These are phyloP conservation scores for Acer saccharum DNA, from an alignment of 345 rosid species.

Conservation along the genomic window DNA sequence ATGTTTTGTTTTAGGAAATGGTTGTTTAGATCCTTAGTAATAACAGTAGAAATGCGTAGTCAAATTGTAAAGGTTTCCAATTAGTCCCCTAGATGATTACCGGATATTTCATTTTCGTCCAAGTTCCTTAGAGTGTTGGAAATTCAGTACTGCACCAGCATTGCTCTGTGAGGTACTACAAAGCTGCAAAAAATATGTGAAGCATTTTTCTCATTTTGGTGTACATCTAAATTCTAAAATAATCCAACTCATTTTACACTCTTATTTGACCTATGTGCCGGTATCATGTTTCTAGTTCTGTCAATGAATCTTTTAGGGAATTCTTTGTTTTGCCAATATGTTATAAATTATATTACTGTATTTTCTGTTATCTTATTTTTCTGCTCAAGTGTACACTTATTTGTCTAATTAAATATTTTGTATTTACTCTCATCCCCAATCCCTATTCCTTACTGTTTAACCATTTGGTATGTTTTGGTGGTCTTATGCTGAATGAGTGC, in stretches of 20 bases:
- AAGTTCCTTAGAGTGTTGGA: background rate
- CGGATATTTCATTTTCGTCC: background rate
- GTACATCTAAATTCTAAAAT: background rate
- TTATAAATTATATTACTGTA: background rate
- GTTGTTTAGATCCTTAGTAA: background rate
- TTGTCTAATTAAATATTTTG: too few species aligned
- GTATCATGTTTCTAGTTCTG: background rate
- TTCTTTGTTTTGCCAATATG: background rate
- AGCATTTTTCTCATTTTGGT: background rate
- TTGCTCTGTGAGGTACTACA: background rate
- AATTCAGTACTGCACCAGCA: background rate
- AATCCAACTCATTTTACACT: background rate
- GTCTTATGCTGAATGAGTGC: background rate
- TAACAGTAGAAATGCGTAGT: background rate
- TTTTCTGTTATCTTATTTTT: background rate
- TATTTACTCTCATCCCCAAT: background rate
- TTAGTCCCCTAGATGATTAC: background rate
- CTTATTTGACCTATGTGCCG: background rate
- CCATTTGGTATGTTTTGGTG: background rate
- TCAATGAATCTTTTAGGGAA: background rate
- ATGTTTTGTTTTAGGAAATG: background rate
- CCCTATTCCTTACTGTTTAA: background rate
- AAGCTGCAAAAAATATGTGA: background rate
- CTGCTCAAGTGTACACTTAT: too few species aligned
- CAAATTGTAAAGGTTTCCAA: background rate